These are phyloP conservation scores for Lophiostoma macrostomum DNA, from an alignment of 495 filamentous ascomycete genomes.

Conservation along the genomic window DNA sequence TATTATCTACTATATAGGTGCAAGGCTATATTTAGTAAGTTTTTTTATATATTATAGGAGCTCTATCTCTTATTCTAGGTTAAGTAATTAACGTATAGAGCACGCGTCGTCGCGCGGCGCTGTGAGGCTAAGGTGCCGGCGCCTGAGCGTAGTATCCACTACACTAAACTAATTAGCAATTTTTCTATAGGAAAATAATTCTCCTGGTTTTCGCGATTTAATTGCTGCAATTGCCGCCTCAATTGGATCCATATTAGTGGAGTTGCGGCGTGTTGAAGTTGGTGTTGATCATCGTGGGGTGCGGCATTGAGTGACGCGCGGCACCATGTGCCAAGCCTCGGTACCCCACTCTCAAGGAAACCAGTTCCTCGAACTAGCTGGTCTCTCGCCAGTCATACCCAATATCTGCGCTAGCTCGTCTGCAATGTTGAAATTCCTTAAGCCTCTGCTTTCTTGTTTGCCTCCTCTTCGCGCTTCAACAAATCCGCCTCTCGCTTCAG, in stretches of 20 bases:
- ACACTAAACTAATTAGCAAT: neutral
- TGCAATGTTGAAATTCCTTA: too few species aligned
- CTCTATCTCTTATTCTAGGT: neutral
- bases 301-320: too few species aligned
- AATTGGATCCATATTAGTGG: constrained; percentile 10
- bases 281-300: too few species aligned
- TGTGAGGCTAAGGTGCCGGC: neutral
- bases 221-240: constrained; percentile 2
- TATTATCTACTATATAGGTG: constrained; percentile 3
- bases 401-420: too few species aligned
- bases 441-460: too few species aligned
- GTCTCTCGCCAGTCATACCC: too few species aligned
- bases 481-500: too few species aligned
- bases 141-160: neutral
- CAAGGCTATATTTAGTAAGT: neutral
- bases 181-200: neutral
- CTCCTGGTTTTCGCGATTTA: neutral
- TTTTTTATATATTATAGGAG: neutral
- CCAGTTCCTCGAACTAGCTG: too few species aligned
- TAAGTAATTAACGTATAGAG: neutral
- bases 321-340: too few species aligned
- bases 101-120: neutral
- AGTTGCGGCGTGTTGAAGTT: neutral
- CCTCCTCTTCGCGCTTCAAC: too few species aligned
- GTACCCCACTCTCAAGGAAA: too few species aligned